phyloP scores from a whole-genome alignment of 768 basidiomycete genomes.

The Pseudohyphozyma bogoriensis region DNA sequence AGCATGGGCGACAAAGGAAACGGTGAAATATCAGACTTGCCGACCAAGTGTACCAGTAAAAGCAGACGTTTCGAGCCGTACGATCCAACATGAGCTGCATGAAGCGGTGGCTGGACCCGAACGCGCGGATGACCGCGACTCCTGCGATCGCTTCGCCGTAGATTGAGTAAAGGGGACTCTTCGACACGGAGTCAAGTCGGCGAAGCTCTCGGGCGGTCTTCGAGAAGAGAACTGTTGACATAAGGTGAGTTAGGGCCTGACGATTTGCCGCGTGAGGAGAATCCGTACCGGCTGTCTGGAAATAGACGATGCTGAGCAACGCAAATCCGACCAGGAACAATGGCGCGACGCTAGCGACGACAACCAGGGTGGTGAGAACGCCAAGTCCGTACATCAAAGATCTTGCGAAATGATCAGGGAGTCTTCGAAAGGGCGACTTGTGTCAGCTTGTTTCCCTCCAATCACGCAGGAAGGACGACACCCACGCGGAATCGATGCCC shows the following conservation, averaged over 20 bases:
- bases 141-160: conserved; percentile 36
- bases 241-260: neutral
- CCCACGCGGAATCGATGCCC: conserved; percentile 4
- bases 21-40: no score
- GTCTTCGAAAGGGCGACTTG: conserved; percentile 4
- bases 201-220: conserved; percentile 40
- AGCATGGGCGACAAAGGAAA: no score
- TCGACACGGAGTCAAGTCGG: conserved; percentile 39
- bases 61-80: conserved; percentile 30
- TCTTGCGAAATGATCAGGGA: conserved; percentile 30
- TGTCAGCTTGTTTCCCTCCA: neutral
- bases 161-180: conserved; percentile 36
- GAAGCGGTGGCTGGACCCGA: conserved; percentile 29
- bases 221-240: conserved; percentile 32
- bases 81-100: conserved; percentile 27
- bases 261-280: neutral
- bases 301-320: conserved; percentile 19
- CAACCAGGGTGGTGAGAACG: conserved; percentile 28
- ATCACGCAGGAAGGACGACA: neutral
- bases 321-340: conserved; percentile 31
- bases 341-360: conserved; percentile 28
- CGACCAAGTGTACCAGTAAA: conserved; percentile 30
- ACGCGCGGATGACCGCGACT: conserved; percentile 35
- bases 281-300: conserved; percentile 1
- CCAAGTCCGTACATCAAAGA: conserved; percentile 29